A percentile compares a stretch with the other conserved stretches of the same genome.
phyloP scores from a whole-genome alignment of 2,329 filamentous ascomycete genomes.

The Leptographium radiaticola region DNA sequence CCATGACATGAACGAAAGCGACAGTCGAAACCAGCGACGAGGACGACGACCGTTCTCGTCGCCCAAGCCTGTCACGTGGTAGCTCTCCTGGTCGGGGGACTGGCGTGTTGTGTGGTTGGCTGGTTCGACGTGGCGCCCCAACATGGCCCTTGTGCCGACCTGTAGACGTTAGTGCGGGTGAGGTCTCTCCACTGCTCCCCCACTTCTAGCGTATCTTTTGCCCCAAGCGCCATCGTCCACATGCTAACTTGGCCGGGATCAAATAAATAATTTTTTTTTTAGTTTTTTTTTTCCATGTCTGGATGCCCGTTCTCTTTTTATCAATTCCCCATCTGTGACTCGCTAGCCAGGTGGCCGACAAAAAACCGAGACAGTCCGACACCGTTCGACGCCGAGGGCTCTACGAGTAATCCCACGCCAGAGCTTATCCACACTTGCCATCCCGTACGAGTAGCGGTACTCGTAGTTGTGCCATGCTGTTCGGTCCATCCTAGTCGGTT shows the following conservation, averaged over 20 bases:
- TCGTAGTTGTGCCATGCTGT: not conserved
- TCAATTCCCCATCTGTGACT: slow-evolving; percentile 13
- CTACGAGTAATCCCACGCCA: slow-evolving; percentile 6
- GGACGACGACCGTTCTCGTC: not conserved
- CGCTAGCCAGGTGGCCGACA: slow-evolving; percentile 4
- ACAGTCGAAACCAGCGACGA: too few species aligned
- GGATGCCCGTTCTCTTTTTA: slow-evolving; percentile 2
- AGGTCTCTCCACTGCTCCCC: slow-evolving; percentile 8
- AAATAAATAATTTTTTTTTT: not conserved
- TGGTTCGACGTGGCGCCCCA: slow-evolving; percentile 1
- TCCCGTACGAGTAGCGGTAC: not conserved
- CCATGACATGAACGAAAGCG: too few species aligned
- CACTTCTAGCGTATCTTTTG: slow-evolving; percentile 5
- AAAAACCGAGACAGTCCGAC: slow-evolving; percentile 9
- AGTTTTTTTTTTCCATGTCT: not conserved
- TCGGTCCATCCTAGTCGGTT: slow-evolving; percentile 1
- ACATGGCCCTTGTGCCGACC: slow-evolving; percentile 1
- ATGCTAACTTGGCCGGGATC: not conserved
- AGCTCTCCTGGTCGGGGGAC: not conserved
- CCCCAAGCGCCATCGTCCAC: not conserved
- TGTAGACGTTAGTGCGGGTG: slow-evolving; percentile 1
- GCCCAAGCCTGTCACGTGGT: not conserved
- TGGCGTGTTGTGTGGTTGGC: slow-evolving; percentile 3
- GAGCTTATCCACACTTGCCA: slow-evolving; percentile 1
- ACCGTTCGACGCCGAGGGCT: slow-evolving; percentile 7